Conservation (phyloP, 768 basidiomycete genomes). For the Psilocybe subaeruginosa region DNA sequence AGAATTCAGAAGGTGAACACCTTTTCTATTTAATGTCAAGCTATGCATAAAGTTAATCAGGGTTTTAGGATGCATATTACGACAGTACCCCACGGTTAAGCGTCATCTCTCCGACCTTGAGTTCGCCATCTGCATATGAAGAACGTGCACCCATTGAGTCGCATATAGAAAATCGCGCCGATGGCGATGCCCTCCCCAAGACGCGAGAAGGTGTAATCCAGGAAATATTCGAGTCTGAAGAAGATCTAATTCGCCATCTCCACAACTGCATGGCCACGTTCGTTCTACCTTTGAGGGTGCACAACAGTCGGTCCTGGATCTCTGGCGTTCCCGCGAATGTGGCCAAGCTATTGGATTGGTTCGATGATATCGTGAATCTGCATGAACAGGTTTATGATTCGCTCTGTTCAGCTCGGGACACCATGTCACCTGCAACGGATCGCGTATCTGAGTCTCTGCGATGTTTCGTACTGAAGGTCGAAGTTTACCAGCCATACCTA, state of each 20-base stretch:
- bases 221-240: slow-evolving; percentile 72
- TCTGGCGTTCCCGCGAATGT: slow-evolving; percentile 75
- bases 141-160: neutral
- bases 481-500: slow-evolving; percentile 88
- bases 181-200: slow-evolving; percentile 2
- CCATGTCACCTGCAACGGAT: slow-evolving; percentile 31
- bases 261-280: slow-evolving; percentile 72
- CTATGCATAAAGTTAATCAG: neutral
- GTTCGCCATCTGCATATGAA: slow-evolving; percentile 18
- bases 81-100: slow-evolving; percentile 23
- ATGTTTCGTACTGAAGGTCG: slow-evolving; percentile 64
- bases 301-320: slow-evolving; percentile 77
- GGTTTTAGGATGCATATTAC: neutral
- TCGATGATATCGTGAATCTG: slow-evolving; percentile 83
- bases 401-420: slow-evolving; percentile 35
- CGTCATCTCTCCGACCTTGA: slow-evolving; percentile 27
- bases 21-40: neutral
- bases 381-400: slow-evolving; percentile 65
- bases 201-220: slow-evolving; percentile 33
- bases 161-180: neutral
- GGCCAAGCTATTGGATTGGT: slow-evolving; percentile 80
- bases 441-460: slow-evolving; percentile 62
- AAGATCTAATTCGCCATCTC: slow-evolving; percentile 65
- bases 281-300: slow-evolving; percentile 74
- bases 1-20: slow-evolving; percentile 18